Base-by-base conservation (phyloP, 225 moss, liverwort and hornwort species). In the Neckera pumila region DNA sequence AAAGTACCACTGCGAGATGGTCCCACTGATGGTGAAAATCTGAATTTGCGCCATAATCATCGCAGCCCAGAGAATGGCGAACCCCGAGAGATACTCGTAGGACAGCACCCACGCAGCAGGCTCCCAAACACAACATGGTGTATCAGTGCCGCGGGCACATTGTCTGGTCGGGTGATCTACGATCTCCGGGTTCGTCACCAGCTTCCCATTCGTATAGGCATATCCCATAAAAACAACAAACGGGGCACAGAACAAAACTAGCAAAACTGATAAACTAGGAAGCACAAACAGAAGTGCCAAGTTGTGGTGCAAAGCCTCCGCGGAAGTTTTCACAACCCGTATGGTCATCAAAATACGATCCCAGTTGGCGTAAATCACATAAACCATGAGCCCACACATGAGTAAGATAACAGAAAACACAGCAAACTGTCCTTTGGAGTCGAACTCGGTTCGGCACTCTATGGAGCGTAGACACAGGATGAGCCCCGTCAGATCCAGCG, bases 1-100 rank as follows among this genome's bases (percentile, higher is more conserved):
- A 62, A 98, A 98, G 87, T 97, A 98, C 98, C 98, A 97, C 90
- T 96, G 96, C 22, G 96, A 89, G 79, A 97, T 87, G 11, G 95
- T 92, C 42, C 96, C 97, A 88, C 97, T 95, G 65, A 96, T 85
- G 30, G 91, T 90, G 47, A 94, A 93, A n/a, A 95, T 89, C 65
- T 95, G 96, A 72, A 94, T 88, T 53, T 97, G 94, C 14, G 86
- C 86, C 76, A 93, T 89, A 20, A 96, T 92, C 89, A 89, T 87
- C 34, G 88, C 79, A 14, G 94, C 87, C 98, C 98, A 98, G 9
- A 95, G 91, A 6, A 94, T 45, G 16, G 93, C 69, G 80, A 98
- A 95, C 12, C 83, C 85, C 21, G 94, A 59, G 53, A 97, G 87
- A 45, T 87, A 86, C n/a, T 91, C 51, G 74, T 95, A 98, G 31